Evolutionary conservation across 2,329 filamentous ascomycete species (phyloP), one percentile per base, ranked within the genome.

Genomic region (Aspergillus phoenicis): DNA sequence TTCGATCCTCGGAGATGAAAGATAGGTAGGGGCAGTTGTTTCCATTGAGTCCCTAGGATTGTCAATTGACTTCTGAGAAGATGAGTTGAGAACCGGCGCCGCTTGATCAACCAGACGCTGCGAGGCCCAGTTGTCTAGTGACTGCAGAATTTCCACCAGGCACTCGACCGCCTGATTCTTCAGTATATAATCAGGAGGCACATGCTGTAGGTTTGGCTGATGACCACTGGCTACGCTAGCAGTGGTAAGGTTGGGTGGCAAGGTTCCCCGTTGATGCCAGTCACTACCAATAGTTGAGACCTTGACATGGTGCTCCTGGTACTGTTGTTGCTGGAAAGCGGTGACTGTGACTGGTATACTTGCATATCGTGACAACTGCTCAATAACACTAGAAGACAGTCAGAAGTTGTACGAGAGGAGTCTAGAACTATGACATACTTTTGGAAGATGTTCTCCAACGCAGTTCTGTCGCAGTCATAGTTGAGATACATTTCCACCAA

Each of bases 401-500:
- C 30, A 24, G 36, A 36, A 15, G 3, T 30, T 13, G n/a, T 2
- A 28, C 17, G 41, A 17, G 52, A 30, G 48, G 4, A 38, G 5
- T 17, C 8, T 13, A 7, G n/a, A 30, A 43, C 3, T 47, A 38
- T 41, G 61, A 65, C 70, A 59, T 70, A 79, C 68, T 85, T 83
- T 77, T 99, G 95, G 75, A 96, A 99, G 77, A 98, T 95, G 76
- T 99, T 99, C 78, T 98, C 94, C 62, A 98, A 86, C 8, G 88
- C 87, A 43, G 92, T 93, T 62, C 94, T 86, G 71, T 98, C 96
- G 78, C 95, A 99, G 75, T 99, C 95, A 73, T 99, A 99, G 77
- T 99, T 99, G 64, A 99, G 85, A 76, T 99, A 99, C 13, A 93
- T 89, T 77, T 99, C 95, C 15, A 99, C 95, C 52, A 99, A 77